Conservation (phyloP, 371 early-diverging fungal species). For the Circinella umbellata region DNA sequence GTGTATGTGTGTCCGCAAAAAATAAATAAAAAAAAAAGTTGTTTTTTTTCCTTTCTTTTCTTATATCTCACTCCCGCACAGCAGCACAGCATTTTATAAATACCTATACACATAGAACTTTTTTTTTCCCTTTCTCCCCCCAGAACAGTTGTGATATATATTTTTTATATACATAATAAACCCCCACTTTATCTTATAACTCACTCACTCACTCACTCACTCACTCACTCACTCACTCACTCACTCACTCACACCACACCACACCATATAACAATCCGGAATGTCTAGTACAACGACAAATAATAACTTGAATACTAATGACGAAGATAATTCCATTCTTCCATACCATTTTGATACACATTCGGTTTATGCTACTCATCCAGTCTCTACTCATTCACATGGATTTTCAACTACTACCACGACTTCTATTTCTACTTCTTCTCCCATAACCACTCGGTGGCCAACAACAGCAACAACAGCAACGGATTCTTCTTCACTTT, state of each 20-base stretch:
- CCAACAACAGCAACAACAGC: neutral
- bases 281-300: neutral
- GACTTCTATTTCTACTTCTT: neutral
- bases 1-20: too few species aligned
- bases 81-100: too few species aligned
- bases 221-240: constrained; percentile 8
- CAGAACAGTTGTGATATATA: too few species aligned
- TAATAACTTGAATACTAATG: neutral
- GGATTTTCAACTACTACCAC: neutral
- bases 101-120: too few species aligned
- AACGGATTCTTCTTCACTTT: constrained; percentile 7
- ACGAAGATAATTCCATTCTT: constrained; percentile 5
- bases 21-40: too few species aligned
- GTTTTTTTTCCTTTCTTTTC: too few species aligned
- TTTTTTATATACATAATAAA: neutral
- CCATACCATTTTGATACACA: constrained; percentile 15
- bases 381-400: neutral
- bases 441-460: constrained; percentile 3
- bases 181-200: neutral
- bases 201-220: constrained; percentile 11
- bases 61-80: too few species aligned
- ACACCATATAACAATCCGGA: neutral
- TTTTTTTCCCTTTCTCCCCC: too few species aligned
- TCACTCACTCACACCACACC: constrained; percentile 1
- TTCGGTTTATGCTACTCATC: constrained; percentile 7